These are phyloP conservation scores for Wickerhamiella nectarea DNA, from an alignment of 805 yeast genomes.

Conservation along the genomic window DNA sequence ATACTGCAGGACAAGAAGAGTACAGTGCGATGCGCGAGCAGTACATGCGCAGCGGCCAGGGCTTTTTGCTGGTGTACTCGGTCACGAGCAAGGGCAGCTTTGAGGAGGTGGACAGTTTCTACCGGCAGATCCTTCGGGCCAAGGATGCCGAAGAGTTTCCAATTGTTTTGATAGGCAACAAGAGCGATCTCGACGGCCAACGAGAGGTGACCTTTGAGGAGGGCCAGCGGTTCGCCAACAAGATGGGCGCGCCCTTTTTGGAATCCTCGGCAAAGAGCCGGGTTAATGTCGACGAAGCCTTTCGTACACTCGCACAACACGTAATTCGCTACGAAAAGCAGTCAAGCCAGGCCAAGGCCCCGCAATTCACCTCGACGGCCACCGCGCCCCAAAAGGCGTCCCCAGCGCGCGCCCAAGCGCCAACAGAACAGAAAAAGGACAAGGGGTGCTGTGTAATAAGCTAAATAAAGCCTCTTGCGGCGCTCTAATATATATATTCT, in stretches of 20 bases:
- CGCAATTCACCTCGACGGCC: conserved; percentile 3
- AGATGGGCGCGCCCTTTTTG: conserved; percentile 49
- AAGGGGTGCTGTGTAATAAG: conserved; percentile 10
- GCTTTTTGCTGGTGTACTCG: conserved; percentile 75
- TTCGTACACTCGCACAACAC: conserved; percentile 35
- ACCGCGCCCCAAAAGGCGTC: conserved; percentile 7
- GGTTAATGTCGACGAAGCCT: conserved; percentile 77
- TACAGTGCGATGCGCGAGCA: conserved; percentile 89
- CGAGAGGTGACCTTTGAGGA: conserved; percentile 75
- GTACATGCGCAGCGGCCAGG: conserved; percentile 93
- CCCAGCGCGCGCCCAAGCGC: conserved; percentile 1
- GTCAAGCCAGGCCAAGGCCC: conserved; percentile 6
- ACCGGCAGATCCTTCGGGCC: conserved; percentile 65
- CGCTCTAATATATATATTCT: neutral
- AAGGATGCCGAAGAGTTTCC: conserved; percentile 40
- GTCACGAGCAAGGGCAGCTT: conserved; percentile 71
- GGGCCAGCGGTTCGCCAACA: conserved; percentile 62
- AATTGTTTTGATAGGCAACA: conserved; percentile 85
- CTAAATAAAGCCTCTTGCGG: neutral
- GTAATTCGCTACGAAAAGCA: conserved; percentile 20
- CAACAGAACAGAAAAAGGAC: neutral
- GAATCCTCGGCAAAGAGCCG: conserved; percentile 92
- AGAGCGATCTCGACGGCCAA: conserved; percentile 62
- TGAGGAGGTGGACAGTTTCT: conserved; percentile 69
- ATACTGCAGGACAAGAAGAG: conserved; percentile 98